Percentiles rank a stretch among this genome's conserved stretches.
Evolutionary conservation across 2,329 filamentous ascomycete genomes (phyloP).

Genomic region (Phaeosphaeria sp.): DNA sequence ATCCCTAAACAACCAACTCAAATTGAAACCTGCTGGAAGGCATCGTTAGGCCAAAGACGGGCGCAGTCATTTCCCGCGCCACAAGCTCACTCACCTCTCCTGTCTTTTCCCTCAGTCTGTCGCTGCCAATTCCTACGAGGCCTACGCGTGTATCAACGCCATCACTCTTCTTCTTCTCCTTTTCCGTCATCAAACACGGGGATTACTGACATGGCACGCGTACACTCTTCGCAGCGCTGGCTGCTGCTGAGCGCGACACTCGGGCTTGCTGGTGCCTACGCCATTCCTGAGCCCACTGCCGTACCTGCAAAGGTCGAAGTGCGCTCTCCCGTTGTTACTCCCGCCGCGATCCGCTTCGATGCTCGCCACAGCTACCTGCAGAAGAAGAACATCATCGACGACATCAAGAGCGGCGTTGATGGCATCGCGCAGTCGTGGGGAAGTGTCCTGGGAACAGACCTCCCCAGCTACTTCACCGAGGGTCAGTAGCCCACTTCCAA

Average conservation of each 20-base stretch:
- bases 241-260: constrained; percentile 32
- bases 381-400: constrained; percentile 39
- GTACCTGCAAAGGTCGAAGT: constrained; percentile 38
- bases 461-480: constrained; percentile 47
- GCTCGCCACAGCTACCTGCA: constrained; percentile 40
- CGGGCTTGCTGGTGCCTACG: constrained; percentile 30
- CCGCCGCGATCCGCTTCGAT: constrained; percentile 43
- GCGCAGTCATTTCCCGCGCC: background rate
- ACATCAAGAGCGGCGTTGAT: constrained; percentile 42
- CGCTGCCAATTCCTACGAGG: background rate
- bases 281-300: constrained; percentile 41
- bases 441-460: constrained; percentile 42
- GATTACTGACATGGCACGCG: constrained; percentile 20
- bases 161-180: background rate
- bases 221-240: constrained; percentile 20
- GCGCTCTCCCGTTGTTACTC: constrained; percentile 41
- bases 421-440: constrained; percentile 39
- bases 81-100: background rate
- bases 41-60: background rate
- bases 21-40: background rate
- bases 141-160: background rate
- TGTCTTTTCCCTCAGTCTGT: background rate
- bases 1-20: background rate
- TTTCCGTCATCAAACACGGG: background rate
- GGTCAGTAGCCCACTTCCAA: constrained; percentile 28